Evolutionary conservation across 169 alveolate species (phyloP).

Genomic region (Besnoitia besnoiti): DNA sequence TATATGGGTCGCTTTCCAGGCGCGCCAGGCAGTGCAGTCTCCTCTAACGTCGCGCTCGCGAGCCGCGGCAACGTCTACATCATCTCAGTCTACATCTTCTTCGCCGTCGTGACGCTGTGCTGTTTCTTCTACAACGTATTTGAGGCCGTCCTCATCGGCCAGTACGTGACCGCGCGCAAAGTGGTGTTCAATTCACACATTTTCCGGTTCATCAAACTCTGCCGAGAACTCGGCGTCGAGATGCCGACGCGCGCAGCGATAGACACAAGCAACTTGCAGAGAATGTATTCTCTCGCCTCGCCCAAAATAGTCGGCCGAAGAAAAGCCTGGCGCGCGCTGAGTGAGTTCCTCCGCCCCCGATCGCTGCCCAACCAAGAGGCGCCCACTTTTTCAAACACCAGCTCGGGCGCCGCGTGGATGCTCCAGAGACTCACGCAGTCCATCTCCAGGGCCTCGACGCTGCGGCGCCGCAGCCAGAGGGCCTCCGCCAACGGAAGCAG

Average conservation of each 20-base stretch:
- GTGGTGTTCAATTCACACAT: slow-evolving; percentile 39
- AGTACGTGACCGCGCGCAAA: slow-evolving; percentile 43
- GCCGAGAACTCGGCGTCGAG: slow-evolving; percentile 60
- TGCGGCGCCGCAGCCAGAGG: neutral
- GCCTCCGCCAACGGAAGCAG: neutral
- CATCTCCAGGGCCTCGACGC: neutral
- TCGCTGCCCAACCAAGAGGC: slow-evolving; percentile 1
- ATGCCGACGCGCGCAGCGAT: slow-evolving; percentile 64
- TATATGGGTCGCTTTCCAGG: slow-evolving; percentile 18
- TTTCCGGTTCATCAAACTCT: slow-evolving; percentile 39
- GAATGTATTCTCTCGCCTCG: slow-evolving; percentile 20
- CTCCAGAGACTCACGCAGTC: neutral
- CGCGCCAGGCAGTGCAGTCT: neutral
- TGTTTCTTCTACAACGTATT: slow-evolving; percentile 54
- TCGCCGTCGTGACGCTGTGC: slow-evolving; percentile 32
- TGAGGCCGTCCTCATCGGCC: slow-evolving; percentile 65
- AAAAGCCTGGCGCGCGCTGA: neutral
- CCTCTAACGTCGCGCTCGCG: slow-evolving; percentile 11
- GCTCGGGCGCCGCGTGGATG: slow-evolving; percentile 13
- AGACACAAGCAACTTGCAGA: neutral
- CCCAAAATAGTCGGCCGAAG: neutral
- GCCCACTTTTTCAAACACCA: neutral
- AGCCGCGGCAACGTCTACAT: slow-evolving; percentile 27
- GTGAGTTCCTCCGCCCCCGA: slow-evolving; percentile 25
- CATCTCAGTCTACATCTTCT: slow-evolving; percentile 45